Conservation (phyloP, 768 basidiomycete species). For the Tricholomella constricta region DNA sequence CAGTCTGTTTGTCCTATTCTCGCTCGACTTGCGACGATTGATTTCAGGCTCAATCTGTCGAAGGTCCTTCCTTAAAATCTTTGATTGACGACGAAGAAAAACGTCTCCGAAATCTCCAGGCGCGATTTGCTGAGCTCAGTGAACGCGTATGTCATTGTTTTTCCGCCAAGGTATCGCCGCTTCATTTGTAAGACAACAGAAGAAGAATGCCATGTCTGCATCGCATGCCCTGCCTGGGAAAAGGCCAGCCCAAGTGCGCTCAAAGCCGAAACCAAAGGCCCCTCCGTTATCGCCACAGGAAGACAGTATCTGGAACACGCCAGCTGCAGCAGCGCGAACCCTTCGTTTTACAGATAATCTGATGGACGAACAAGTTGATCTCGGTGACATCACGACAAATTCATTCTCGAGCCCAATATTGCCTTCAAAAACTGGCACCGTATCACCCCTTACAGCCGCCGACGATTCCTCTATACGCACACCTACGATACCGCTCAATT, state of each 20-base stretch:
- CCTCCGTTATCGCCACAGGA: constrained; percentile 43
- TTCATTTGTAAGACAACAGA: constrained; percentile 18
- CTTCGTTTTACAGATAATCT: constrained; percentile 66
- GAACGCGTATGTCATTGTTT: constrained; percentile 34
- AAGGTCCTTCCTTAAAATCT: constrained; percentile 33
- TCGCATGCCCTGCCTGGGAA: constrained; percentile 7
- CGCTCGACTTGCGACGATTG: constrained; percentile 13
- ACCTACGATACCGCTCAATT: background rate
- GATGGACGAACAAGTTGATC: constrained; percentile 63
- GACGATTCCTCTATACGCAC: background rate
- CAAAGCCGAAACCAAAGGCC: constrained; percentile 20
- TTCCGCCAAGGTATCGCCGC: background rate
- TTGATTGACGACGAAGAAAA: constrained; percentile 45
- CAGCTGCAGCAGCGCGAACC: constrained; percentile 53
- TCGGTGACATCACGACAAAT: constrained; percentile 51
- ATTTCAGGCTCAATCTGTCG: constrained; percentile 24
- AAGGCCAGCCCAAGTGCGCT: constrained; percentile 6
- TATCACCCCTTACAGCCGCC: background rate
- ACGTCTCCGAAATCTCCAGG: constrained; percentile 39
- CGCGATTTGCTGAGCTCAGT: constrained; percentile 38
- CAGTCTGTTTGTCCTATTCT: constrained; percentile 8
- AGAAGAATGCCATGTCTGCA: constrained; percentile 14
- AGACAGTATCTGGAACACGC: constrained; percentile 66
- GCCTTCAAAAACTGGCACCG: constrained; percentile 1
- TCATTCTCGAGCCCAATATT: constrained; percentile 43